phyloP scores from a whole-genome alignment of 495 filamentous ascomycete species.

The Aspergillus sclerotioniger region DNA sequence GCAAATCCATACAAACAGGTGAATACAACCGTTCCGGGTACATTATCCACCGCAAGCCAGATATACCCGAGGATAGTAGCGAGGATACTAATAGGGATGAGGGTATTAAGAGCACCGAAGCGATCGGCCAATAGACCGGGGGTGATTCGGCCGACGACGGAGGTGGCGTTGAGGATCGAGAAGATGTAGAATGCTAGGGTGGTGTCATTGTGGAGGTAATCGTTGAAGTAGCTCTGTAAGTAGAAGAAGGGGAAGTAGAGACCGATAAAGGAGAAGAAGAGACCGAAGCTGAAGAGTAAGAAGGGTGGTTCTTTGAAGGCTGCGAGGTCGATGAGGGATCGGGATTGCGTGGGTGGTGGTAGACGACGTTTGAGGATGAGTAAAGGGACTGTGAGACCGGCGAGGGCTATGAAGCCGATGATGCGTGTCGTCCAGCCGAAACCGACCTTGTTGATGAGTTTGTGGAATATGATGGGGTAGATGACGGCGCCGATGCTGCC shows the following conservation, averaged over 20 bases:
- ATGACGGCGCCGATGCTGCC: constrained; percentile 52
- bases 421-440: constrained; percentile 1
- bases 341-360: constrained; percentile 51
- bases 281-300: constrained; percentile 66
- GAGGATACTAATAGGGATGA: constrained; percentile 27
- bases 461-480: constrained; percentile 53
- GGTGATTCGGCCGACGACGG: constrained; percentile 63
- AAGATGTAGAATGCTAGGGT: constrained; percentile 57
- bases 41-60: constrained; percentile 34
- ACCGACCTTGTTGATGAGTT: not conserved
- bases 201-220: constrained; percentile 51
- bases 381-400: constrained; percentile 59
- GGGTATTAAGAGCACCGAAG: constrained; percentile 36
- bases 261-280: constrained; percentile 61
- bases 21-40: constrained; percentile 36
- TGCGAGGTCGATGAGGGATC: constrained; percentile 52
- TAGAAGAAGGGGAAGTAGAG: constrained; percentile 1
- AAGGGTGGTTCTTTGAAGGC: constrained; percentile 60
- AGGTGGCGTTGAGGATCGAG: constrained; percentile 21
- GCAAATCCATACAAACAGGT: constrained; percentile 41
- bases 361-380: constrained; percentile 64
- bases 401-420: constrained; percentile 30
- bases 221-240: constrained; percentile 59
- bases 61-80: constrained; percentile 32
- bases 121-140: constrained; percentile 61